Evolutionary conservation across 1,139 yeast species (phyloP), one percentile per base, ranked within the genome.

Genomic region (Suhomyces wounanorum): DNA sequence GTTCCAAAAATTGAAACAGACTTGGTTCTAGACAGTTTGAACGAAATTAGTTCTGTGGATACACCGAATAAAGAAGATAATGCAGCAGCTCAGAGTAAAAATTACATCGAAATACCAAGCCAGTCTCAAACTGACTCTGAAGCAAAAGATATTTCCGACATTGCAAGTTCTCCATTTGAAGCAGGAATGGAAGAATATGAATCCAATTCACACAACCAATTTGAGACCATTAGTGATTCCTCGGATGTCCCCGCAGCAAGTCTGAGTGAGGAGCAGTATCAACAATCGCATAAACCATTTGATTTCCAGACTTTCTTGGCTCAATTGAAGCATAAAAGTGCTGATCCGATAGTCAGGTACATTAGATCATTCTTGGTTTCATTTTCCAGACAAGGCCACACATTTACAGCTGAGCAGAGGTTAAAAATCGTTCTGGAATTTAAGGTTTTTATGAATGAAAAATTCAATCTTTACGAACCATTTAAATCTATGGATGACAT

Each of bases 301-400:
- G 96, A 94, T 65, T 94, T 92, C 66, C 96, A 89, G 62, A 72
- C 78, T 23, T 95, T 95, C 64, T 74, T 92, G 37, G 75, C 78
- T 7, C 90, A 87, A 55, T 76, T 95, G 55, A 84, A 87, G 51
- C 79, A 82, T 52, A 86, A 84, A 57, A 76, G 82, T 49, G 97
- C 98, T 1, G 96, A 90, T 53, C 98, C 99, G 0, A 80, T 92
- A 40, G 92, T 94, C 1, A 80, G 92, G 49, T 95, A 92, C 62
- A 82, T 92, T 42, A 83, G 89, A 64, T 91, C 89, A 26, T 87
- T 95, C 60, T 71, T 95, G 45, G 79, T 78, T 31, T 94, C 90
- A 51, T 94, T 94, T 65, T 73, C 79, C 39, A 82, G 84, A 49
- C 85, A 86, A 56, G 79, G 82, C 6, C 68, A 65, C 36, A 64